A percentile compares a stretch with the other conserved stretches of the same genome.
These are phyloP conservation scores for Bullera alba DNA, from an alignment of 768 basidiomycete genomes.

Conservation along the genomic window DNA sequence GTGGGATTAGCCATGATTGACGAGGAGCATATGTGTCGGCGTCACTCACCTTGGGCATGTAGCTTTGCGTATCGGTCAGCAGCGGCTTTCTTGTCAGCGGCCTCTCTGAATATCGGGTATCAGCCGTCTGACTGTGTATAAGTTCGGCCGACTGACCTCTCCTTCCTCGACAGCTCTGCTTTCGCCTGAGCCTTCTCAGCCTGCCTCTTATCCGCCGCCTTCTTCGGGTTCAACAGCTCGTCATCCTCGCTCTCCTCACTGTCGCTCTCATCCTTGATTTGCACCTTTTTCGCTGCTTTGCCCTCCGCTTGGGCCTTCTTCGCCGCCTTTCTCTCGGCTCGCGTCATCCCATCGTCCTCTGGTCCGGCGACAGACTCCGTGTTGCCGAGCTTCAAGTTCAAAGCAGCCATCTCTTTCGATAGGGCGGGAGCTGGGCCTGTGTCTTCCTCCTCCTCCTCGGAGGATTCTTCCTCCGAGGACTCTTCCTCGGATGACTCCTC, in stretches of 20 bases:
- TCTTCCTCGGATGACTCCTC: conserved; percentile 20
- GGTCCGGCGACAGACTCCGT: conserved; percentile 18
- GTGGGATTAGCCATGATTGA: conserved; percentile 39
- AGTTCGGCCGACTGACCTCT: conserved; percentile 31
- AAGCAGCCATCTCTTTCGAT: conserved; percentile 32
- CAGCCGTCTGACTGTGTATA: conserved; percentile 54
- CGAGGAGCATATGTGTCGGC: too few species aligned
- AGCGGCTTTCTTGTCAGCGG: conserved; percentile 84
- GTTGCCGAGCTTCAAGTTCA: conserved; percentile 47
- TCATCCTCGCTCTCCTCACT: conserved; percentile 20
- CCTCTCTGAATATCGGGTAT: conserved; percentile 56
- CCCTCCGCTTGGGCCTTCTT: conserved; percentile 67
- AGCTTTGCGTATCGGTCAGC: conserved; percentile 85
- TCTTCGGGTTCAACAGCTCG: conserved; percentile 8
- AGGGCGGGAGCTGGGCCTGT: conserved; percentile 39
- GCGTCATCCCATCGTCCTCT: conserved; percentile 50
- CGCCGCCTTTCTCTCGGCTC: conserved; percentile 66
- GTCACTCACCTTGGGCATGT: conserved; percentile 43
- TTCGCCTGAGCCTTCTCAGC: conserved; percentile 19
- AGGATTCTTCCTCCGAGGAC: conserved; percentile 22
- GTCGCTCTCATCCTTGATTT: conserved; percentile 32
- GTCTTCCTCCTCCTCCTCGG: conserved; percentile 45
- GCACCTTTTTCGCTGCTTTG: conserved; percentile 29
- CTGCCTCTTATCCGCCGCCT: conserved; percentile 19
- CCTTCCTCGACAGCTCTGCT: conserved; percentile 37